Evolutionary conservation across 352 stramenopile genomes (phyloP), one percentile per base, ranked within the genome.

Genomic region (Nothophytophthora sp.): DNA sequence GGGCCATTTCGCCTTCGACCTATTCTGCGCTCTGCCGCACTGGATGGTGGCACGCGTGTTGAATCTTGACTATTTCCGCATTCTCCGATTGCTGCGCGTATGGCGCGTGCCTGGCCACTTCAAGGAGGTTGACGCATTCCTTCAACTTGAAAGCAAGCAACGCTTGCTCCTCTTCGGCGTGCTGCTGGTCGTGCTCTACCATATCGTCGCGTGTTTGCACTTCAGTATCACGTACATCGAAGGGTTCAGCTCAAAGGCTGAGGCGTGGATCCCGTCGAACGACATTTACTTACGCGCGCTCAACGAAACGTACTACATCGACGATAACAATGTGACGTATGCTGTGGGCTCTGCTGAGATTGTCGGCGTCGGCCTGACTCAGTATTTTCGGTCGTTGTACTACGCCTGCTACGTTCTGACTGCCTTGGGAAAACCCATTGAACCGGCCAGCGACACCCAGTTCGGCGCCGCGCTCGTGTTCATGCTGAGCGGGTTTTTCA

Each of bases 401-500:
- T 88, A 83, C 25, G 74, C 77, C 6, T 63, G 72, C 15, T 82
- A 86, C 28, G 77, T 88, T 5, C 60, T 88, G 2, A 68, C 72
- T 0, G 77, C 67, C 0, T 34, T 88, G 1, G 74, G 77, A 5
- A 53, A 42, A 11, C 65, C 75, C 0, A 73, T 87, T 0, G 80
- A 89, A 32, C 80, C 80, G 3, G 65, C 40, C 0, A 86, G 63
- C 8, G 62, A 88, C 19, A 55, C 37, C 1, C 75, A 91, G 38
- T 86, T 81, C 24, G 61, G 62, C 1, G 32, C 73, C 5, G 80
- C 77, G 11, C 53, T 88, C 8, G 13, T 77, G 0, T 84, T 89
- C 51, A 91, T 89, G 75, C 42, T 91, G 9, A 88, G 74, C 20
- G 80, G 77, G 0, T 89, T 91, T 42, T 78, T 91, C 36, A 81